phyloP scores from a whole-genome alignment of 177 flowering plant species.

The Telopea speciosissima region DNA sequence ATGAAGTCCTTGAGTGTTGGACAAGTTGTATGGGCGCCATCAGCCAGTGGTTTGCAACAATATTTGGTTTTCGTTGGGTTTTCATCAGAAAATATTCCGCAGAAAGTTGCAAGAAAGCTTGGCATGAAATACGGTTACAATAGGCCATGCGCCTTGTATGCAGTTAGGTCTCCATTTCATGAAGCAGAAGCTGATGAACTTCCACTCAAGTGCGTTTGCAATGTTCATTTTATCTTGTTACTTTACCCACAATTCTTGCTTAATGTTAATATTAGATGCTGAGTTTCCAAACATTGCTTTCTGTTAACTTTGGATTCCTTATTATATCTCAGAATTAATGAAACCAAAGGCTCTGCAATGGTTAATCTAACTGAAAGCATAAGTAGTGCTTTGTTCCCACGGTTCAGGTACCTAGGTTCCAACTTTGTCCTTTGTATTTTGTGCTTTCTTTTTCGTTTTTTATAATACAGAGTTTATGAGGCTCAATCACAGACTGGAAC shows the following conservation, averaged over 20 bases:
- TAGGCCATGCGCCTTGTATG: slow-evolving; percentile 84
- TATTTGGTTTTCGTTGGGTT: slow-evolving; percentile 92
- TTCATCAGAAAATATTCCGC: slow-evolving; percentile 37
- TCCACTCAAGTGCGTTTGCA: slow-evolving; percentile 29
- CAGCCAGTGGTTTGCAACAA: slow-evolving; percentile 26
- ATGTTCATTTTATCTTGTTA: neutral
- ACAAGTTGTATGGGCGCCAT: slow-evolving; percentile 95
- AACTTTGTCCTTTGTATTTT: too few species aligned
- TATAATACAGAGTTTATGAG: neutral
- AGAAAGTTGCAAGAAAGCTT: slow-evolving; percentile 52
- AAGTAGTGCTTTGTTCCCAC: slow-evolving; percentile 81
- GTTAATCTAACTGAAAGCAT: slow-evolving; percentile 61
- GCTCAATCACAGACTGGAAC: neutral
- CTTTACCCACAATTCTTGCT: neutral
- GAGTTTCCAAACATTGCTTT: neutral
- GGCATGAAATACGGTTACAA: slow-evolving; percentile 92
- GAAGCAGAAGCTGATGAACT: slow-evolving; percentile 21
- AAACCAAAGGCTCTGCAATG: slow-evolving; percentile 26
- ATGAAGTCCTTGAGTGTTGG: slow-evolving; percentile 69
- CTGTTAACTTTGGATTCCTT: slow-evolving; percentile 4
- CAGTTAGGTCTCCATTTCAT: slow-evolving; percentile 45
- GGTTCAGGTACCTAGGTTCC: slow-evolving; percentile 55
- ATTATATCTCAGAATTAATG: slow-evolving; percentile 27
- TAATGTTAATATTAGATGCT: neutral
- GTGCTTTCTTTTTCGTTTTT: neutral